Percentiles rank a stretch among this genome's conserved stretches.
phyloP scores from a whole-genome alignment of 225 moss, liverwort and hornwort genomes.

The Polytrichum commune region DNA sequence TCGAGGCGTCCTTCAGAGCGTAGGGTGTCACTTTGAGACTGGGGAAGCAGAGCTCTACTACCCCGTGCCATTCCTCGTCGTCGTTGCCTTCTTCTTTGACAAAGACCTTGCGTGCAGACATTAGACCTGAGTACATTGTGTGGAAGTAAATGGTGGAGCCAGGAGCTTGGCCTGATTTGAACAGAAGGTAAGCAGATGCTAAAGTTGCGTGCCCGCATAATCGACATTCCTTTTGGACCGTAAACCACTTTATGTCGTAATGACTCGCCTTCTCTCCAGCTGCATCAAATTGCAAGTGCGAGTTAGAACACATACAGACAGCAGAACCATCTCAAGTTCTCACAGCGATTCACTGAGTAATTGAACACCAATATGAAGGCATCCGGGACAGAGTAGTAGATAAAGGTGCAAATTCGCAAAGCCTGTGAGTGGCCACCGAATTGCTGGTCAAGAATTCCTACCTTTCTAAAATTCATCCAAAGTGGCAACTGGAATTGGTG shows the following conservation, averaged over 20 bases:
- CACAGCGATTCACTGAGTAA: too few species aligned
- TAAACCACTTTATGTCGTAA: conserved; percentile 41
- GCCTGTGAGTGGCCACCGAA: too few species aligned
- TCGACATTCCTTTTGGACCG: conserved; percentile 22
- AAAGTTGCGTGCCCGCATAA: conserved; percentile 52
- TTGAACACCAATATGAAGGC: too few species aligned
- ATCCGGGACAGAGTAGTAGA: too few species aligned
- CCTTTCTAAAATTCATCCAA: too few species aligned
- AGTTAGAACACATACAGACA: not conserved
- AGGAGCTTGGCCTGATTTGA: conserved; percentile 14
- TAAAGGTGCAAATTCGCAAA: too few species aligned
- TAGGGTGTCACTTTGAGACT: conserved; percentile 1
- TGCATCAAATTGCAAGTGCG: not conserved
- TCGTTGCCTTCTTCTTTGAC: not conserved
- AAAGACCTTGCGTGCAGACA: conserved; percentile 30
- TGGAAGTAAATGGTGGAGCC: conserved; percentile 30
- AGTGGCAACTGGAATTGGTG: too few species aligned
- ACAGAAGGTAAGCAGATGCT: conserved; percentile 45
- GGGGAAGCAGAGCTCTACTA: conserved; percentile 41
- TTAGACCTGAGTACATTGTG: conserved; percentile 11
- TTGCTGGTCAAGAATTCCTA: too few species aligned
- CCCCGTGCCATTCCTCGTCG: conserved; percentile 17
- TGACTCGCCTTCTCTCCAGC: conserved; percentile 19
- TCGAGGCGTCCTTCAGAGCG: not conserved
- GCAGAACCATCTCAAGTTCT: not conserved